Base-by-base conservation (phyloP, 148 eudicot species). In the Chenopodium quinoa region DNA sequence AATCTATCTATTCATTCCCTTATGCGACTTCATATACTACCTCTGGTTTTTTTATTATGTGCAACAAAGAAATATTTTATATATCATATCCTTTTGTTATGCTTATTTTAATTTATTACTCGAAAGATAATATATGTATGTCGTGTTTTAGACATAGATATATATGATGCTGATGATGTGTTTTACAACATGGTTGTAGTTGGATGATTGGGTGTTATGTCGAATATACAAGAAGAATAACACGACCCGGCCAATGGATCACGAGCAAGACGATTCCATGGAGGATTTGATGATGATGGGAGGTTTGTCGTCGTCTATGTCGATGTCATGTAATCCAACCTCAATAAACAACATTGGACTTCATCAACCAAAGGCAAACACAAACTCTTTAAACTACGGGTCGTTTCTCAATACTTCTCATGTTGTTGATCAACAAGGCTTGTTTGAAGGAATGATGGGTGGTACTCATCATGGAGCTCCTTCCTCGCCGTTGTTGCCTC, bases 151-250 rank as follows among this genome's bases (percentile, higher is more conserved):
- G 14, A 48, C 13, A 19, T 17, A 19, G 9, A 13, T 27, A 27
- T 27, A 13, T 27, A 27, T 27, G 27, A 27, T 58, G 3, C 23
- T 75, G n/a, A 4, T 65, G 8, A 3, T 80, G 3, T 65, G 70
- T 65, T 9, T 23, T 9, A 64, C 40, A 14, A 64, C 48, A 19
- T 73, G 32, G 56, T 79, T 78, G 48, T 78, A 94, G 98, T 89
- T 94, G 81, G 98, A 94, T 79, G 98, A 94, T 88, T 94, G 98
- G 98, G 98, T 94, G 63, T 52, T 94, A 46, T 93, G 97, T 79
- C 92, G 98, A 79, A 94, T 94, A 78, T 93, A 94, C 91, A 94
- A 91, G 92, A 93, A 91, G 87, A 91, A 81, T 85, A 91, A 83
- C 70, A 80, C 90, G 1, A 85, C 79, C 22, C 87, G 95, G 80